Evolutionary conservation across 768 basidiomycete genomes (phyloP).

Genomic region (Leucogyrophana mollusca): DNA sequence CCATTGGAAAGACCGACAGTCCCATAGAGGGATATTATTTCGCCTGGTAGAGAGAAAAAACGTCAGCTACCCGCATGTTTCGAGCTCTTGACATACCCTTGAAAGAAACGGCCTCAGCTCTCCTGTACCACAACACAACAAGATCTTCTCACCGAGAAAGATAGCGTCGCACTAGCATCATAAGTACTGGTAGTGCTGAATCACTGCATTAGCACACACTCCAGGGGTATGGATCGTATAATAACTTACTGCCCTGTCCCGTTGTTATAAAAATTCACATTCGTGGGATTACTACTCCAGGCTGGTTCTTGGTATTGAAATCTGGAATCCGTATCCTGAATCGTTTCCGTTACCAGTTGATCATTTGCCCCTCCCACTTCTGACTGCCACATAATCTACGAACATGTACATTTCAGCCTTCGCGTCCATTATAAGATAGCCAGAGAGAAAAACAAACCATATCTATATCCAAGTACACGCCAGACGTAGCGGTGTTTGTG

Average conservation of each 20-base stretch:
- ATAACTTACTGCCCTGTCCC: background rate
- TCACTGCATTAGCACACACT: slow-evolving; percentile 26
- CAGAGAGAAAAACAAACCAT: slow-evolving; percentile 34
- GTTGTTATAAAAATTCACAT: background rate
- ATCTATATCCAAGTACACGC: slow-evolving; percentile 44
- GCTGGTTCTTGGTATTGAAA: background rate
- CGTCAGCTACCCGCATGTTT: no score
- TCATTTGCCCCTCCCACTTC: background rate
- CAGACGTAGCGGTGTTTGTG: slow-evolving; percentile 33
- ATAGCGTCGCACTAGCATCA: no score
- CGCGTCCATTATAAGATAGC: no score
- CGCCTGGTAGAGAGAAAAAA: no score
- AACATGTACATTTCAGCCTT: no score
- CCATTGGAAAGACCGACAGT: slow-evolving; percentile 35
- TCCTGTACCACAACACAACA: no score
- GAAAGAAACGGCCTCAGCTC: no score
- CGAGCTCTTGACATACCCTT: no score
- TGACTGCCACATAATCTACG: background rate
- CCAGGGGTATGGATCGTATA: no score
- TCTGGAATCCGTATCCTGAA: background rate
- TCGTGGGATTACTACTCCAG: background rate
- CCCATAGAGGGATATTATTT: slow-evolving; percentile 46
- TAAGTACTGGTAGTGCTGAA: no score
- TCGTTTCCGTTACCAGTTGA: background rate
- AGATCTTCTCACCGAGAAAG: slow-evolving; percentile 36